Percentiles rank a stretch among this genome's conserved stretches.
Evolutionary conservation across 306 rosid genomes (phyloP).

Genomic region (Neltuma alba): DNA sequence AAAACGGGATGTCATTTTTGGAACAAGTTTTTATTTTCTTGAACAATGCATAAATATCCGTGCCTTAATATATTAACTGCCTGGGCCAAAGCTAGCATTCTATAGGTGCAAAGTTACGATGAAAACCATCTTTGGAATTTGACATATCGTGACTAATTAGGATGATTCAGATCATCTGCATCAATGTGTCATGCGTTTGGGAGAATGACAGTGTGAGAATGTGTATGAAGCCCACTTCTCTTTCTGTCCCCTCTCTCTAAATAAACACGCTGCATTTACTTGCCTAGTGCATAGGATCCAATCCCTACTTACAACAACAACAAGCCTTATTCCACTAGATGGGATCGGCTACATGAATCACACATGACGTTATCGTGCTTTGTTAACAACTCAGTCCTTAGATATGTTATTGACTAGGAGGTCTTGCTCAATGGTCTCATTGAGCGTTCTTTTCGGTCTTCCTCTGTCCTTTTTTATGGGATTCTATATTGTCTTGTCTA

Average conservation of each 20-base stretch:
- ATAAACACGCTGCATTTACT: not conserved
- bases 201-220: not conserved
- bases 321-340: too few relatives aligned
- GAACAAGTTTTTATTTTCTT: conserved; percentile 19
- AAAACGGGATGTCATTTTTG: not conserved
- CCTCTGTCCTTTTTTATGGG: too few relatives aligned
- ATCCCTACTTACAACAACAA: not conserved
- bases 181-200: not conserved
- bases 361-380: too few relatives aligned
- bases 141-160: not conserved
- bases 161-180: not conserved
- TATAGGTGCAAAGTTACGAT: not conserved
- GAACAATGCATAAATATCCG: not conserved
- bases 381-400: too few relatives aligned
- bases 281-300: not conserved
- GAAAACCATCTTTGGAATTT: not conserved
- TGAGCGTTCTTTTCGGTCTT: too few relatives aligned
- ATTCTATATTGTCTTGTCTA: too few relatives aligned
- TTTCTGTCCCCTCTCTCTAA: not conserved
- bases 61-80: not conserved
- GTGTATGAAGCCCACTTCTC: not conserved
- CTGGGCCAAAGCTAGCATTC: not conserved
- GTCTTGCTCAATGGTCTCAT: too few relatives aligned
- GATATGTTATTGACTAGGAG: too few relatives aligned
- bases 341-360: too few relatives aligned